These are phyloP conservation scores for Boletellus ananiceps DNA, from an alignment of 768 basidiomycete species.

Conservation along the genomic window DNA sequence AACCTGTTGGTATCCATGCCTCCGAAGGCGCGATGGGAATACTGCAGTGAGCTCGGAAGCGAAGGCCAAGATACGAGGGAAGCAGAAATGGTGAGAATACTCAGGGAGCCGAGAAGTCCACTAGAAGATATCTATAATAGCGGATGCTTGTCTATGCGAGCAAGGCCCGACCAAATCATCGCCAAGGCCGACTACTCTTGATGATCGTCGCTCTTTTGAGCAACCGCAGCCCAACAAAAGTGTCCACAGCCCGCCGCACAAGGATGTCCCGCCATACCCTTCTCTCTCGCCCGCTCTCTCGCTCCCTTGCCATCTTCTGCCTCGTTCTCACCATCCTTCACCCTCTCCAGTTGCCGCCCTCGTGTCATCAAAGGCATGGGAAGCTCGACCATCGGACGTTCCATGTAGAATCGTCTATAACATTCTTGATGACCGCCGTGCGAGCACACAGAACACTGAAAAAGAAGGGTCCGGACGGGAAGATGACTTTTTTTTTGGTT, in stretches of 20 bases:
- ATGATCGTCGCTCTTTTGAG: constrained; percentile 2
- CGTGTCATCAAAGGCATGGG: constrained; percentile 8
- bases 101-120: constrained; percentile 29
- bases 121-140: neutral
- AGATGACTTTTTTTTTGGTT: constrained; percentile 44
- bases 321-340: constrained; percentile 12
- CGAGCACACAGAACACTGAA: constrained; percentile 70
- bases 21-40: constrained; percentile 66
- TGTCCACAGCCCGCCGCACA: constrained; percentile 85
- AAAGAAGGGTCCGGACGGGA: constrained; percentile 65
- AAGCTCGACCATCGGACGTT: constrained; percentile 52
- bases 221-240: constrained; percentile 62
- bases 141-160: too few relatives aligned
- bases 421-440: constrained; percentile 83
- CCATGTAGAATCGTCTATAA: constrained; percentile 63
- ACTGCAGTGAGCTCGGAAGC: constrained; percentile 50
- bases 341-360: constrained; percentile 23
- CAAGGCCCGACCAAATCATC: too few relatives aligned
- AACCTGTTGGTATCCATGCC: constrained; percentile 65
- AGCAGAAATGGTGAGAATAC: constrained; percentile 45
- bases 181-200: neutral
- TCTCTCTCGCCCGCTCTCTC: constrained; percentile 5
- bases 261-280: constrained; percentile 43
- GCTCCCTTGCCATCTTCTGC: constrained; percentile 6
- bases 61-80: constrained; percentile 46